phyloP scores from a whole-genome alignment of 805 yeast genomes.

The Candida endomychidarum region DNA sequence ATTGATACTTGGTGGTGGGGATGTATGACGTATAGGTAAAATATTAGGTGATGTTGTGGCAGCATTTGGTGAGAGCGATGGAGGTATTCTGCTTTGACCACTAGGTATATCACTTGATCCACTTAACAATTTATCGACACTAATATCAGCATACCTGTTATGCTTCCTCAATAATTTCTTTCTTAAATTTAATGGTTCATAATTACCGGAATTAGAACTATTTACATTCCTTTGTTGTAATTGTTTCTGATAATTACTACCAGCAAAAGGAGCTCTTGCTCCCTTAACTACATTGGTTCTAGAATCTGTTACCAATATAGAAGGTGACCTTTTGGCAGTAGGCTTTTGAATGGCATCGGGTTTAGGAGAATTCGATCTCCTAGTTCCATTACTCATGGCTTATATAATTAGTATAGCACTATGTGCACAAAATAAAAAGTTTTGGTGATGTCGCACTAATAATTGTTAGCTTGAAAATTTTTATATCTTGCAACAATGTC shows the following conservation, averaged over 20 bases:
- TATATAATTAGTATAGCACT: not conserved
- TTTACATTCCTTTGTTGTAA: conserved; percentile 24
- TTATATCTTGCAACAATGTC: conserved; percentile 27
- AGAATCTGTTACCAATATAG: conserved; percentile 89
- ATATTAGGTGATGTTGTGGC: conserved; percentile 16
- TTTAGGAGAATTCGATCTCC: conserved; percentile 7
- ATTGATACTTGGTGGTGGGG: conserved; percentile 21
- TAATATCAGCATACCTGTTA: conserved; percentile 67
- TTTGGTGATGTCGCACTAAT: not conserved
- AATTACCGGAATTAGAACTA: not conserved
- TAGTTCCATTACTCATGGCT: conserved; percentile 3
- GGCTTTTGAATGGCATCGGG: conserved; percentile 26
- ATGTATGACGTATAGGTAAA: conserved; percentile 3
- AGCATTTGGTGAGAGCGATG: conserved; percentile 5
- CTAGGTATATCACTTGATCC: conserved; percentile 88
- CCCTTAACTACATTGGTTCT: conserved; percentile 54
- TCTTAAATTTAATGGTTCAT: conserved; percentile 19
- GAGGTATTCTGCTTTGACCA: conserved; percentile 55
- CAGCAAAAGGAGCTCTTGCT: conserved; percentile 79
- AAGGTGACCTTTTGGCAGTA: conserved; percentile 86
- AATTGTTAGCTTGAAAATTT: conserved; percentile 1
- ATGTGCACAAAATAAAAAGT: not conserved
- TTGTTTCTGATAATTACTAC: conserved; percentile 47
- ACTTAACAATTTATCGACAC: conserved; percentile 75
- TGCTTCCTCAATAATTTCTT: conserved; percentile 28